Conservation (phyloP, 768 basidiomycete species). For the Steccherinum ochraceum region DNA sequence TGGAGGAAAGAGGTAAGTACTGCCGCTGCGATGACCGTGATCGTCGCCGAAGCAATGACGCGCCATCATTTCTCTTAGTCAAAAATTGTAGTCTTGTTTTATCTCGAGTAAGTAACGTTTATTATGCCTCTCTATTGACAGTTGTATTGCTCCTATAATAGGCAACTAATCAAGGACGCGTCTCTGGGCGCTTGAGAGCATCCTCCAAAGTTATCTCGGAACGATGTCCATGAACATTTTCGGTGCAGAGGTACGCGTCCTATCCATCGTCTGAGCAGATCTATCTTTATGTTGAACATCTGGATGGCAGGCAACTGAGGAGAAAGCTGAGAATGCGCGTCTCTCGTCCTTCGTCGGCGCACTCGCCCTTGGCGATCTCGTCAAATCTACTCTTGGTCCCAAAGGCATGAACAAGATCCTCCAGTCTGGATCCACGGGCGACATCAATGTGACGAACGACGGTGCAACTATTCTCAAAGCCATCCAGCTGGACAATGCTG, state of each 20-base stretch:
- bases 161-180: background rate
- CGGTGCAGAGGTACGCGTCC: conserved; percentile 43
- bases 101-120: background rate
- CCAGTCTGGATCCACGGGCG: conserved; percentile 82
- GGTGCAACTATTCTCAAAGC: conserved; percentile 97
- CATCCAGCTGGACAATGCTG: conserved; percentile 96
- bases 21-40: too few relatives aligned
- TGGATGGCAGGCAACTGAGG: conserved; percentile 88
- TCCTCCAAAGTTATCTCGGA: conserved; percentile 8
- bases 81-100: too few relatives aligned
- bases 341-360: conserved; percentile 98
- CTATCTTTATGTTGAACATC: background rate
- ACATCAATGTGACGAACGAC: conserved; percentile 97
- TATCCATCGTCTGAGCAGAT: background rate
- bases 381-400: conserved; percentile 96
- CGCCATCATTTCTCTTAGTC: too few relatives aligned
- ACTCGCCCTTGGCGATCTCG: conserved; percentile 93
- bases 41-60: too few relatives aligned
- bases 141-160: background rate
- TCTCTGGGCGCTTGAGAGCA: background rate
- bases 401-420: conserved; percentile 99
- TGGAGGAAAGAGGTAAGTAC: too few relatives aligned
- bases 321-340: conserved; percentile 96
- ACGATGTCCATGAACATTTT: conserved; percentile 70
- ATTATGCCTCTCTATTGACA: background rate